Conservation (phyloP, 176 grass and related monocot species). For the Cocos nucifera region DNA sequence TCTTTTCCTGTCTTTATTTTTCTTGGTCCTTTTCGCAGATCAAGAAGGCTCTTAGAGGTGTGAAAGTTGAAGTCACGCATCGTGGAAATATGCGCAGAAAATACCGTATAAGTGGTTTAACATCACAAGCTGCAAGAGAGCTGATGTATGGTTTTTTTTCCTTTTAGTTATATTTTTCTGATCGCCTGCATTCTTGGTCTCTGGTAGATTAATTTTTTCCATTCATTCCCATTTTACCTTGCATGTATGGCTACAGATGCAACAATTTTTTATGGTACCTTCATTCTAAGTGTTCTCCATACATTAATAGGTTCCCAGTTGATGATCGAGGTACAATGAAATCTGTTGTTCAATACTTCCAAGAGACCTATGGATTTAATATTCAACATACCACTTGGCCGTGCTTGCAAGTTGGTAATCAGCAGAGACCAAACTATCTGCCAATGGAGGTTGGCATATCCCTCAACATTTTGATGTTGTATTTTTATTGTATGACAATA, state of each 20-base stretch:
- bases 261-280: too few relatives aligned
- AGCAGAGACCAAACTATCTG: constrained; percentile 85
- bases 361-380: constrained; percentile 82
- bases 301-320: constrained; percentile 52
- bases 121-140: constrained; percentile 85
- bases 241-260: too few relatives aligned
- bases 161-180: background rate
- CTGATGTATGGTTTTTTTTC: constrained; percentile 43
- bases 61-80: constrained; percentile 91
- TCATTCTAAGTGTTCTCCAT: background rate
- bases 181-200: too few relatives aligned
- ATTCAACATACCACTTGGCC: constrained; percentile 83
- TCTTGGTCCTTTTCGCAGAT: constrained; percentile 34
- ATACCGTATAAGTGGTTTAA: constrained; percentile 86
- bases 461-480: too few relatives aligned
- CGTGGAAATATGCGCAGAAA: constrained; percentile 91
- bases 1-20: too few relatives aligned
- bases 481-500: too few relatives aligned
- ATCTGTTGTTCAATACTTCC: constrained; percentile 88
- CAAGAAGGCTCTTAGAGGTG: constrained; percentile 78
- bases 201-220: too few relatives aligned
- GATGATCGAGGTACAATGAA: constrained; percentile 88
- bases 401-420: constrained; percentile 93
- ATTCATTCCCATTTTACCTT: too few relatives aligned
- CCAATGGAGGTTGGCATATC: constrained; percentile 42